Evolutionary conservation across 1,139 yeast genomes (phyloP).

Genomic region (Yamadazyma friedrichii): DNA sequence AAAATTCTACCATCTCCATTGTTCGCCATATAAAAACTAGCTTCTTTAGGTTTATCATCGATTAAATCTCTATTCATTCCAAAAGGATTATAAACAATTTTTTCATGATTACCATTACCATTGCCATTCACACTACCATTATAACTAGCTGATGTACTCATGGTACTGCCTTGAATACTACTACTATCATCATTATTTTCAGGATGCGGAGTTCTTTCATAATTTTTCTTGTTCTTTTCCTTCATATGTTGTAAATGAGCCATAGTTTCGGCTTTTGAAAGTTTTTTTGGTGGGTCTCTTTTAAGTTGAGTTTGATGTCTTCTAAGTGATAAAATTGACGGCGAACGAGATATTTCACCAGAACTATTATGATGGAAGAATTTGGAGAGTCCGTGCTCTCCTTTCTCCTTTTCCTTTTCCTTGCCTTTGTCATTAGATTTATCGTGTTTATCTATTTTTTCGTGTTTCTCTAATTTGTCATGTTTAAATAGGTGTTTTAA

Average conservation of each 20-base stretch:
- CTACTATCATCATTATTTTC: constrained; percentile 12
- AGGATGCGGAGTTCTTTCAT: constrained; percentile 11
- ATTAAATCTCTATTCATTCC: constrained; percentile 41
- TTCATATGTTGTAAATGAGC: constrained; percentile 38
- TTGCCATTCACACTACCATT: neutral
- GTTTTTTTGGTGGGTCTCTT: constrained; percentile 22
- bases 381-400: constrained; percentile 26
- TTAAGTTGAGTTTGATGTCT: constrained; percentile 21
- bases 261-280: constrained; percentile 38
- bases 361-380: constrained; percentile 21
- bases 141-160: neutral
- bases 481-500: constrained; percentile 6
- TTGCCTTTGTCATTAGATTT: neutral
- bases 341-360: constrained; percentile 18
- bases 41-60: constrained; percentile 35
- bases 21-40: constrained; percentile 38
- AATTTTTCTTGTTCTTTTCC: constrained; percentile 24
- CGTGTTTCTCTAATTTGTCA: neutral
- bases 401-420: constrained; percentile 3
- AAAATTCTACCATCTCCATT: constrained; percentile 41
- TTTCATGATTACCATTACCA: constrained; percentile 21
- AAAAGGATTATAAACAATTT: constrained; percentile 47
- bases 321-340: constrained; percentile 29
- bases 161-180: constrained; percentile 1
- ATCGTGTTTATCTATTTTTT: neutral